Evolutionary conservation across 2,329 filamentous ascomycete species (phyloP).

Genomic region (Exophiala sp.): DNA sequence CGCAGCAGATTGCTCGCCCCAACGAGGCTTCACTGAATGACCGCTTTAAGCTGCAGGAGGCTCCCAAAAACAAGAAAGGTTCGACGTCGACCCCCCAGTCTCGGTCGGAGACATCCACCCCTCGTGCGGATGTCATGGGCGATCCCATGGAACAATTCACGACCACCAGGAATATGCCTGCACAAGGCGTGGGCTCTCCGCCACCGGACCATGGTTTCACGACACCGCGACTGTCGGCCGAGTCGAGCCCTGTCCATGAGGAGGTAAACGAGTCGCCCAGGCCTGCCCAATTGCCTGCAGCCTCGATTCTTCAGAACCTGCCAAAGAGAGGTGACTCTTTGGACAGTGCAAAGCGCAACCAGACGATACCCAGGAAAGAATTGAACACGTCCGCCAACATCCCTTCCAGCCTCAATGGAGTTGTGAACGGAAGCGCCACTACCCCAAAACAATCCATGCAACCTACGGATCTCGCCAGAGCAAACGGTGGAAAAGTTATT

Average conservation of each 20-base stretch:
- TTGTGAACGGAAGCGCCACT: conserved; percentile 28
- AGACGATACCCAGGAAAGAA: conserved; percentile 63
- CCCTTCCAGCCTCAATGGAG: conserved; percentile 36
- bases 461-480: conserved; percentile 26
- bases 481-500: conserved; percentile 43
- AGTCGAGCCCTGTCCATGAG: conserved; percentile 57
- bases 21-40: conserved; percentile 39
- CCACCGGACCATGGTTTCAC: conserved; percentile 30
- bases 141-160: conserved; percentile 18
- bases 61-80: conserved; percentile 61
- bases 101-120: conserved; percentile 27
- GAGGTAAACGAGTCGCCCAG: conserved; percentile 40
- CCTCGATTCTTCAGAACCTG: conserved; percentile 34
- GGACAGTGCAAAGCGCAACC: conserved; percentile 34
- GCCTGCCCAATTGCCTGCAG: conserved; percentile 33
- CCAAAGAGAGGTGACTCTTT: conserved; percentile 62
- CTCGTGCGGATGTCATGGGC: conserved; percentile 12
- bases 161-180: conserved; percentile 16
- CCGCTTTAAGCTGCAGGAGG: conserved; percentile 76
- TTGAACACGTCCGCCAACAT: conserved; percentile 36
- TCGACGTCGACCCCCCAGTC: conserved; percentile 39
- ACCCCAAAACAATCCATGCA: conserved; percentile 3
- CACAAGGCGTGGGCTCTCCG: conserved; percentile 32
- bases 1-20: conserved; percentile 12
- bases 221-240: conserved; percentile 55